Base-by-base conservation (phyloP, 192 early-diverging fungal species). In the Geosiphon pyriformis region DNA sequence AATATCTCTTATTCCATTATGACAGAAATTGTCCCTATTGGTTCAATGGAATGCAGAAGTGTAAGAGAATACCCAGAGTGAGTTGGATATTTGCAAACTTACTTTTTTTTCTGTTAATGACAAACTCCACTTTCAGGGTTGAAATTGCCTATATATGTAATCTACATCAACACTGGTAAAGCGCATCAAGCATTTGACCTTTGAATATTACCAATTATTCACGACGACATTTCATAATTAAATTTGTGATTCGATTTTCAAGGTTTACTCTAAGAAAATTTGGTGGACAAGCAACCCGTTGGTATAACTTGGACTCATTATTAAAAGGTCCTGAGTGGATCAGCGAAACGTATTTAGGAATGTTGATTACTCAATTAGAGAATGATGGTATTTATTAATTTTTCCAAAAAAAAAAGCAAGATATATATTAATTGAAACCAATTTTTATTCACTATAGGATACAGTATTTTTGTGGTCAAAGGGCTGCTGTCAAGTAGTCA, bases 261-360 rank as follows among this genome's bases (percentile, higher is more conserved):
- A 74, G 85, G 85, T 83, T 89, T 59, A 86, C 87, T 4, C 52
- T 92, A 32, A 75, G 90, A 18, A 72, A 80, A 53, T 92, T 92
- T 76, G 85, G 85, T 0, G 70, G 76, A 8, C 78, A 78, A 2
- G 68, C 82, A 6, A 74, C 77, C n/a, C 76, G 88, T 25, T 92
- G 87, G 87, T 90, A 90, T 72, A 91, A 92, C 59, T 71, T 92
- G 46, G 87, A 92, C 66, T 83, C 80, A 2, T 70, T 82, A 30
- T 78, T 75, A 53, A 12, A 64, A 11, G 68, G 55, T 3, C 85
- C 89, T 7, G 67, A 69, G 10, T 78, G 86, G 62, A 75, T 92
- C 31, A 86, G 84, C 37, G 84, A 89, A 27, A 90, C 83, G 3
- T 92, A 85, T 68, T 65, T 92, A 57, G 80, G 75, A 11, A 74